Evolutionary conservation across 148 eudicot genomes (phyloP), one percentile per base, ranked within the genome.

Genomic region (Chenopodium formosanum): DNA sequence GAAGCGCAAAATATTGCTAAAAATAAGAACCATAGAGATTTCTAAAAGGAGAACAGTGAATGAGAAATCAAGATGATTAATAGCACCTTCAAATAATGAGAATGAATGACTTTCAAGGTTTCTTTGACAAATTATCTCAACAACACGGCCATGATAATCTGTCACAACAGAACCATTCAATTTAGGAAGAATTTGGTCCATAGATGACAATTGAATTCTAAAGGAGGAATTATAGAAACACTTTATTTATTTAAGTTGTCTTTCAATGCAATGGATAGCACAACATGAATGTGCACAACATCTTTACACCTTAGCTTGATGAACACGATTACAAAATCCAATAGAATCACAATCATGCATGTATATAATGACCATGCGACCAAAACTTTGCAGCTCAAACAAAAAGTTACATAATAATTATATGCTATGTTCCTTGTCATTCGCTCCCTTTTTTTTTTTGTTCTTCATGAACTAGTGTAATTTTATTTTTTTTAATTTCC

Each of bases 1-100:
- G 76, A 76, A 82, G 1, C 89, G 92, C 25, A 94, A 14, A 17
- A 79, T 23, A 17, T 87, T 91, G 53, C 92, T 74, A 19, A 90
- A n/a, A 66, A 88, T 4, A n/a, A 95, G 82, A 67, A 92, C 27
- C 2, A 86, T 6, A 0, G 91, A 77, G 0, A 91, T 32, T 86
- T 94, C 92, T 3, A 91, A 58, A 9, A 95, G 48, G 22, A 92
- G n/a, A 64, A 86, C 81, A 25, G 95, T 81, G 79, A 95, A 91
- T 16, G 97, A 86, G 75, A 77, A 93, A 34, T 91, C 85, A 22
- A 86, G 64, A 71, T 93, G 92, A 79, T 34, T 34, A 34, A 48
- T 82, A 31, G 71, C 60, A 4, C 81, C 48, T 25, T 88, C 84
- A 19, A 90, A 85, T 60, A 93, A 22, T 9, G 91, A 88, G 53